A percentile compares a stretch with the other conserved stretches of the same genome.
These are phyloP conservation scores for Capsicum pubescens DNA, from an alignment of 257 asterid species.

Conservation along the genomic window DNA sequence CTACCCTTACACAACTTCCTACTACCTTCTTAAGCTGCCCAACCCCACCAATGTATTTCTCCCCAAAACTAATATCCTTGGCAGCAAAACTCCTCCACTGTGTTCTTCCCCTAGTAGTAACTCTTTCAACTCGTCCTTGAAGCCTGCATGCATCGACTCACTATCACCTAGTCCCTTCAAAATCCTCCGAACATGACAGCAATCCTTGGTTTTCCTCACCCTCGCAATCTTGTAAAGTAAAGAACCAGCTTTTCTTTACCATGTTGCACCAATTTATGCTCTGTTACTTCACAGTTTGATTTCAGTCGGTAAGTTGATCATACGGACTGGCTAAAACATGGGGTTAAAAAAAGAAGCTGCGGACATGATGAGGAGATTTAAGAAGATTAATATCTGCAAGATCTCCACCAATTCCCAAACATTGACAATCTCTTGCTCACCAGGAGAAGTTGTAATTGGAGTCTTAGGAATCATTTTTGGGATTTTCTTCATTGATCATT, in stretches of 20 bases:
- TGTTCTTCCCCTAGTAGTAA: constrained; percentile 54
- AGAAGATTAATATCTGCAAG: constrained; percentile 74
- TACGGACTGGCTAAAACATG: constrained; percentile 33
- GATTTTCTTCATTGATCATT: constrained; percentile 15
- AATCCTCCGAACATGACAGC: constrained; percentile 74
- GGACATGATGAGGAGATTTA: constrained; percentile 48
- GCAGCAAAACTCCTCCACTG: constrained; percentile 60
- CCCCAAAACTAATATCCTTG: constrained; percentile 64
- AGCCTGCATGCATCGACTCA: constrained; percentile 84
- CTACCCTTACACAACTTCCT: constrained; percentile 60
- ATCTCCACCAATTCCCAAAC: constrained; percentile 97
- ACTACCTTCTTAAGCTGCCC: constrained; percentile 73
- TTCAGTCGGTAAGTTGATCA: constrained; percentile 55
- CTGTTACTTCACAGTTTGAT: constrained; percentile 35
- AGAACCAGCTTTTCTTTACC: constrained; percentile 51
- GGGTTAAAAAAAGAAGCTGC: constrained; percentile 65
- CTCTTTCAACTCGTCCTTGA: constrained; percentile 77
- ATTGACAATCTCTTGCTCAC: constrained; percentile 83
- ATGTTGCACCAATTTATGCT: constrained; percentile 1
- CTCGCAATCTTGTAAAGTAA: constrained; percentile 82
- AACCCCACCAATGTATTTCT: constrained; percentile 66
- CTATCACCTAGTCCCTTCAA: constrained; percentile 74
- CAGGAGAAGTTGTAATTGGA: constrained; percentile 62
- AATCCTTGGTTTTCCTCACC: constrained; percentile 92
- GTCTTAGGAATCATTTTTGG: too few species aligned